A percentile compares a stretch with the other conserved stretches of the same genome.
These are phyloP conservation scores for Pseudogymnoascus destructans DNA, from an alignment of 2,329 filamentous ascomycete genomes.

Conservation along the genomic window DNA sequence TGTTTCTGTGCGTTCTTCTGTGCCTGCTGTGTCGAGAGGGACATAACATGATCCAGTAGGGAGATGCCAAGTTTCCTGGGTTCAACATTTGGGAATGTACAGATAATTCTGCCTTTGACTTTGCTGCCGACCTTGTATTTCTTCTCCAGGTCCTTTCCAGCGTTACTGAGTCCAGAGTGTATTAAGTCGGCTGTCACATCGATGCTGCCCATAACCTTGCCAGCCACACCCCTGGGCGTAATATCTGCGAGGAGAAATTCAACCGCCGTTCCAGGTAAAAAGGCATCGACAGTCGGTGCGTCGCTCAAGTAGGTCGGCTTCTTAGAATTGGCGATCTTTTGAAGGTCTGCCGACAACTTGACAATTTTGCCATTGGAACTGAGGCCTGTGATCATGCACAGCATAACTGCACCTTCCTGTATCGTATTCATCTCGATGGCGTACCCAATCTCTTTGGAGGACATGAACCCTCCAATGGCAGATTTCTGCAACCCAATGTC, in stretches of 20 bases:
- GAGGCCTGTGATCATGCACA: conserved; percentile 68
- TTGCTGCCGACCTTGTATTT: conserved; percentile 77
- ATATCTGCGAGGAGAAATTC: conserved; percentile 73
- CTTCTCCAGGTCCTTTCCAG: conserved; percentile 55
- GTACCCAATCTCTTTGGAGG: conserved; percentile 65
- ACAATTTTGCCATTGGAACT: conserved; percentile 68
- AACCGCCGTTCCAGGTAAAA: conserved; percentile 81
- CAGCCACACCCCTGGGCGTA: conserved; percentile 59
- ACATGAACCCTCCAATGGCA: conserved; percentile 67
- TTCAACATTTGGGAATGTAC: conserved; percentile 68
- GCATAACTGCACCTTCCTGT: conserved; percentile 69
- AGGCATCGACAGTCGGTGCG: conserved; percentile 77
- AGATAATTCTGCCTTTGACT: conserved; percentile 75
- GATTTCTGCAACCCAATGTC: conserved; percentile 63
- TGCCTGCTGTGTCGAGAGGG: conserved; percentile 37
- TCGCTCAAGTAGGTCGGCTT: conserved; percentile 54
- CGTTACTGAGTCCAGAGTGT: conserved; percentile 67
- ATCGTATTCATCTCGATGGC: conserved; percentile 52
- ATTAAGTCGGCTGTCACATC: conserved; percentile 84
- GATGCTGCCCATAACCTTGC: conserved; percentile 84
- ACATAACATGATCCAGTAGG: conserved; percentile 68
- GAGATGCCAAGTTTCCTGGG: conserved; percentile 79
- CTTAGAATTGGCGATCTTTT: conserved; percentile 53
- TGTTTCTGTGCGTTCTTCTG: conserved; percentile 33
- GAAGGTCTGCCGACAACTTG: conserved; percentile 66